Percentiles rank a stretch among this genome's conserved stretches.
These are phyloP conservation scores for Tolypocladium album DNA, from an alignment of 2,329 filamentous ascomycete species.

Conservation along the genomic window DNA sequence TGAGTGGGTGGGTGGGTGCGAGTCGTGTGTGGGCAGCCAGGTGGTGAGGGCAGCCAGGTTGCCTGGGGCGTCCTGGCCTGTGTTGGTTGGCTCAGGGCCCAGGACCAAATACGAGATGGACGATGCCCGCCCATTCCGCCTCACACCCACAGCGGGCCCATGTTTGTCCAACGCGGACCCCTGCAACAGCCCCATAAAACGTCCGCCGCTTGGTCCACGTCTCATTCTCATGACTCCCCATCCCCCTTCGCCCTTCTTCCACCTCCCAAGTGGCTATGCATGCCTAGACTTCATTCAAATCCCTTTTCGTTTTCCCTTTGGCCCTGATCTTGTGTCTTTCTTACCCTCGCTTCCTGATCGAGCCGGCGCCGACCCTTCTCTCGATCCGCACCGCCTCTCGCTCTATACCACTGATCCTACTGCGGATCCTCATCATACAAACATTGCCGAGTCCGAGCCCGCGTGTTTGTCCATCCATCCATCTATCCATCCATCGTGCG, in stretches of 20 bases:
- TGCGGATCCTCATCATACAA: neutral
- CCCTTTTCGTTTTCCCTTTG: neutral
- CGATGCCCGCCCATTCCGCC: neutral
- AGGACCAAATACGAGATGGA: neutral
- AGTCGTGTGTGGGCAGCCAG: neutral
- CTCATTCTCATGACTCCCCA: neutral
- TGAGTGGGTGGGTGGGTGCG: neutral
- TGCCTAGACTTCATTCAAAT: conserved; percentile 2
- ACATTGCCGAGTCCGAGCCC: neutral
- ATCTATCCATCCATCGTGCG: neutral
- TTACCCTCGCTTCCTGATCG: neutral
- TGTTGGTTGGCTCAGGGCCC: too few species aligned
- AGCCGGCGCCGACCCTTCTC: neutral
- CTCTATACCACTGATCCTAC: neutral
- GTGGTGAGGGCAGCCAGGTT: too few species aligned
- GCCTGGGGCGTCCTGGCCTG: neutral
- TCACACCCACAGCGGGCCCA: neutral
- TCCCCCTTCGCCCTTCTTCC: neutral
- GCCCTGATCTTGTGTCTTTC: neutral
- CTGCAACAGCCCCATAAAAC: conserved; percentile 1
- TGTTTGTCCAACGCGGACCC: neutral
- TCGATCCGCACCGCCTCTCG: conserved; percentile 5
- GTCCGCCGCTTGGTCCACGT: neutral
- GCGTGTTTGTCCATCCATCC: neutral
- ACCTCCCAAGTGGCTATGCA: neutral